Evolutionary conservation across 2,329 filamentous ascomycete species (phyloP).

Genomic region (Fusarium anguioides): DNA sequence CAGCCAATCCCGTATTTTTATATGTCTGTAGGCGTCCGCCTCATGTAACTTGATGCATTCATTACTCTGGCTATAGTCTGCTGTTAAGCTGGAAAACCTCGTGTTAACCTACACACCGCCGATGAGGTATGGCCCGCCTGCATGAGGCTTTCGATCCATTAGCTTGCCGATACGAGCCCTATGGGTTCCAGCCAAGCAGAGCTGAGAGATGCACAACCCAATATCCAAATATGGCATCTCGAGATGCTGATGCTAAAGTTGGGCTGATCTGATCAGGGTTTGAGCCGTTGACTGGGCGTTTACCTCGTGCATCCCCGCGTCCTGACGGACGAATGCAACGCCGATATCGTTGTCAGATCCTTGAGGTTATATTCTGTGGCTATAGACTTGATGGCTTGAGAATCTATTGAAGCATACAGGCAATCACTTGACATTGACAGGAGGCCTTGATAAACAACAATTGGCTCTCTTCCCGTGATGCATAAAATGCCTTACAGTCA

Average conservation of each 20-base stretch:
- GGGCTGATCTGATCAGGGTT: constrained; percentile 30
- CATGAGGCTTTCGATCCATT: constrained; percentile 26
- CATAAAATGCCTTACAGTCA: background rate
- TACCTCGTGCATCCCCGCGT: constrained; percentile 11
- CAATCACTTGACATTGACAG: constrained; percentile 13
- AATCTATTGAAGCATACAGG: background rate
- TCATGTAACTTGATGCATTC: constrained; percentile 31
- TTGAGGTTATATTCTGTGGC: background rate
- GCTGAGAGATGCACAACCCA: background rate
- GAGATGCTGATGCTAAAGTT: constrained; percentile 6
- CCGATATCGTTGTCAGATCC: background rate
- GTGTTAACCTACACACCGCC: constrained; percentile 34
- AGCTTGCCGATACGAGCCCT: constrained; percentile 37
- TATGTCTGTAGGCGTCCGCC: constrained; percentile 24
- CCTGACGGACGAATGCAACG: constrained; percentile 6
- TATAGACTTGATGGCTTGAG: background rate
- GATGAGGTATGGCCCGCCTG: constrained; percentile 22
- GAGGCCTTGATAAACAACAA: background rate
- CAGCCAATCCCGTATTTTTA: constrained; percentile 25
- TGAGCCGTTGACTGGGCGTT: constrained; percentile 14
- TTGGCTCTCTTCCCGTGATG: background rate
- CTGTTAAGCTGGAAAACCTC: constrained; percentile 23
- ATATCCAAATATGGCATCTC: constrained; percentile 30
- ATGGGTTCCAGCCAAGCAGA: constrained; percentile 19
- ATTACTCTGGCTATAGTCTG: constrained; percentile 6